Base-by-base conservation (phyloP, 805 yeast species). In the Wickerhamomyces chambardii region DNA sequence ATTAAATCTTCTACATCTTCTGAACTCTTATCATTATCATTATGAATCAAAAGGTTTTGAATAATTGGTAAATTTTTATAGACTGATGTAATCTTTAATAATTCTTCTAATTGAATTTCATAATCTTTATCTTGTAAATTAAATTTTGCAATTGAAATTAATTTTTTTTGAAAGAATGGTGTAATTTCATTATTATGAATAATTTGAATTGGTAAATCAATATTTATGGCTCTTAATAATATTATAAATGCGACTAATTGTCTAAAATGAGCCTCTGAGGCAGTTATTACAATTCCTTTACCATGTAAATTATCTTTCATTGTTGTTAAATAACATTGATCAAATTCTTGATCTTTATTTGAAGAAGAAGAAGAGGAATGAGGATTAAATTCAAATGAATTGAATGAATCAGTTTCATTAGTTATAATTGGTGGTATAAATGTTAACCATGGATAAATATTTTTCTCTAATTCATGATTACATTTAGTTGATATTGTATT, bases 231-330 rank as follows among this genome's bases (percentile, higher is more conserved):
- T 24, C 66, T 43, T 17, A 63, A 45, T 31, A 71, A 53, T 3
- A 68, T 65, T 21, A 81, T 54, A 12, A 59, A 28, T 10, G 55
- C 48, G 4, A 52, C 37, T 28, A 53, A 42, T 7, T 57, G 48
- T 17, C 36, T 41, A 15, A 59, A 48, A 35, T 53, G 55, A 6
- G 25, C 33, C n/a, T 56, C 54, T 4, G 50, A 39, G 12, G 56
- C 46, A 16, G 58, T 48, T 22, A 62, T 33, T 4, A 59, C 63
- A 21, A 63, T 52, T 4, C 67, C 67, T 37, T 36, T 34, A 3
- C 43, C 41, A 4, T 11, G 12, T 8, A 37, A 25, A 6, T 26
- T 29, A 2, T 8, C 8, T 30, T 36, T 34, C 15, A 38, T 8
- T 4, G 28, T 18, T 3, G 21, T 17, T 4, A 41, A n/a, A 4